A percentile compares a stretch with the other conserved stretches of the same genome.
phyloP scores from a whole-genome alignment of 2,329 filamentous ascomycete genomes.

The Pseudogymnoascus sp. region DNA sequence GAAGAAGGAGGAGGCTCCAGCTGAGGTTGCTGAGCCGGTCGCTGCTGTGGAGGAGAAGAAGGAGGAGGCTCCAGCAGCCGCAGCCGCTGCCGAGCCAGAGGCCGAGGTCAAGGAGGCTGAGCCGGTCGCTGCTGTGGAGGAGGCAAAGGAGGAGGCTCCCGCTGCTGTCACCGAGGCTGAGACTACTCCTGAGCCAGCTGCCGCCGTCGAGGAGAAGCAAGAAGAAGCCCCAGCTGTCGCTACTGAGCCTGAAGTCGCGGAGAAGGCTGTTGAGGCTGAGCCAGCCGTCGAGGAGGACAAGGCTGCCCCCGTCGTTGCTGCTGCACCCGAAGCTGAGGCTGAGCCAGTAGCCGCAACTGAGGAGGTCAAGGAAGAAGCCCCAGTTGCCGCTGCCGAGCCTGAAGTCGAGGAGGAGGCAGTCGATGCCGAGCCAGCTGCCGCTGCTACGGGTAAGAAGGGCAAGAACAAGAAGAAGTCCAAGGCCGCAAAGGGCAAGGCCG shows the following conservation, averaged over 20 bases:
- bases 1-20: neutral
- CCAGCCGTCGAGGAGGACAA: neutral
- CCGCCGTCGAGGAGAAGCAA: neutral
- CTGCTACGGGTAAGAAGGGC: neutral
- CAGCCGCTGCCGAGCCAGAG: neutral
- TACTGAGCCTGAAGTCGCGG: neutral
- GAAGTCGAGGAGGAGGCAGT: neutral
- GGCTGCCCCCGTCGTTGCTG: neutral
- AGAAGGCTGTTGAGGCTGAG: neutral
- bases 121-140: neutral
- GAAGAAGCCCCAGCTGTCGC: neutral
- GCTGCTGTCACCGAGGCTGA: neutral
- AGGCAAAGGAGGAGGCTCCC: neutral
- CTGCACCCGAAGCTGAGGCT: neutral
- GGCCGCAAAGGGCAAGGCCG: neutral
- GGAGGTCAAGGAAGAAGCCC: neutral
- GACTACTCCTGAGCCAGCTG: neutral
- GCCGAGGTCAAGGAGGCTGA: neutral
- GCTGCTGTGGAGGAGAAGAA: neutral
- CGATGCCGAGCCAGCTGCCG: neutral
- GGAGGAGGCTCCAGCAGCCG: neutral
- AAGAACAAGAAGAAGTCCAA: conserved; percentile 5
- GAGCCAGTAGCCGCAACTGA: neutral
- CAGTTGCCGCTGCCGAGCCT: neutral
- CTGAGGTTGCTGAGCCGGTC: neutral